Percentiles rank a stretch among this genome's conserved stretches.
phyloP scores from a whole-genome alignment of 2,329 filamentous ascomycete species.

The Calycina herbarum region DNA sequence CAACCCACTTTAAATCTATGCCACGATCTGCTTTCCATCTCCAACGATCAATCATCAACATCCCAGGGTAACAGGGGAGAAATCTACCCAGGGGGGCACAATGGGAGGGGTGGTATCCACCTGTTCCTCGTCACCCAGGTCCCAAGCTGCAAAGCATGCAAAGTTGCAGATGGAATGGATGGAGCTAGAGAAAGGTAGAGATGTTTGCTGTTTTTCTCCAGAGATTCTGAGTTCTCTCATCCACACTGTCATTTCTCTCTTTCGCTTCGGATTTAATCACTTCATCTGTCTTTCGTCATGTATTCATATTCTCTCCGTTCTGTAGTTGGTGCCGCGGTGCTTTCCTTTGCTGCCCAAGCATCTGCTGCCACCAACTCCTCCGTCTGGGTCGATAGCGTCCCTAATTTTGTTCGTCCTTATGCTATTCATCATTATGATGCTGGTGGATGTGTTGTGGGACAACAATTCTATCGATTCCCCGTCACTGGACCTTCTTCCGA shows the following conservation, averaged over 20 bases:
- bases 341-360: neutral
- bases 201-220: neutral
- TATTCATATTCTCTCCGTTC: neutral
- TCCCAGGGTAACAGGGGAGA: neutral
- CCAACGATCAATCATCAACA: neutral
- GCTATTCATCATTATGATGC: constrained; percentile 30
- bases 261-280: neutral
- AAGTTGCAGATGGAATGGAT: neutral
- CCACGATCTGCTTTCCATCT: neutral
- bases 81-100: neutral
- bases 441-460: constrained; percentile 35
- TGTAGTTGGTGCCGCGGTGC: neutral
- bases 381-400: constrained; percentile 29
- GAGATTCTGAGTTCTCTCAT: neutral
- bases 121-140: neutral
- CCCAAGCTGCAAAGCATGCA: neutral
- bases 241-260: neutral
- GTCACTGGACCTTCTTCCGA: constrained; percentile 47
- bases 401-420: constrained; percentile 29
- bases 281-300: neutral
- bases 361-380: constrained; percentile 36
- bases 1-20: neutral
- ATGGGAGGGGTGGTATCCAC: neutral
- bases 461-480: constrained; percentile 44
- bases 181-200: neutral